Conservation (phyloP, 2,329 filamentous ascomycete genomes). For the Beauveria rudraprayagi region DNA sequence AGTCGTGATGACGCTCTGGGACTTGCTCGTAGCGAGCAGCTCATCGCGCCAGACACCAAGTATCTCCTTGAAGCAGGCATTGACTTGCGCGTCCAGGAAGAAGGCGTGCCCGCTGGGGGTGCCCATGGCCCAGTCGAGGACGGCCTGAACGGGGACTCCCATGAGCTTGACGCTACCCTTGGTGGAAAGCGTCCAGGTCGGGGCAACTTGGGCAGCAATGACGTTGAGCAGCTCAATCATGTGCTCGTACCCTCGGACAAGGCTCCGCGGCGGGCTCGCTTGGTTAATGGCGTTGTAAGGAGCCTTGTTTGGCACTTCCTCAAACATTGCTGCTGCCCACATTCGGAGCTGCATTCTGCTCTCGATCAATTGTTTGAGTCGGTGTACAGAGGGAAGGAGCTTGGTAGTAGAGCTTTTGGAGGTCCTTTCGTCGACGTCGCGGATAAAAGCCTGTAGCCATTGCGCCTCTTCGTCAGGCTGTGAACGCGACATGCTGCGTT, state of each 20-base stretch:
- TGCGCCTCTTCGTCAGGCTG: background rate
- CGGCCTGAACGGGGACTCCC: slow-evolving; percentile 47
- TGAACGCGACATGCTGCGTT: background rate
- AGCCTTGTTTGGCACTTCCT: slow-evolving; percentile 17
- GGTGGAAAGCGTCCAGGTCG: slow-evolving; percentile 14
- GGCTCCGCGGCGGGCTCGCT: slow-evolving; percentile 11
- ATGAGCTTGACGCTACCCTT: slow-evolving; percentile 31
- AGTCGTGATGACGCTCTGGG: slow-evolving; percentile 11
- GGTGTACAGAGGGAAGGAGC: background rate
- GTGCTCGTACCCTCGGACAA: slow-evolving; percentile 14
- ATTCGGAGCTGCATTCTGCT: slow-evolving; percentile 17
- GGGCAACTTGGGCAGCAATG: slow-evolving; percentile 14
- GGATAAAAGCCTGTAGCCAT: background rate
- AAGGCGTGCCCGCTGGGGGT: slow-evolving; percentile 45
- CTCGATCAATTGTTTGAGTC: slow-evolving; percentile 12
- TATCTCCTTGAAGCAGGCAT: slow-evolving; percentile 41
- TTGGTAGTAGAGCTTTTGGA: rapidly evolving
- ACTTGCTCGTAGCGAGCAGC: slow-evolving; percentile 20
- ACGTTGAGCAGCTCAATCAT: slow-evolving; percentile 17
- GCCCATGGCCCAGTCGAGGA: slow-evolving; percentile 53
- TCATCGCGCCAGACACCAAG: slow-evolving; percentile 35
- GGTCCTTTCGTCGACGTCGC: background rate
- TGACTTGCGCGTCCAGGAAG: slow-evolving; percentile 45
- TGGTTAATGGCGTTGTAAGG: slow-evolving; percentile 15
- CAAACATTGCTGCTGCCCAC: slow-evolving; percentile 17